phyloP scores from a whole-genome alignment of 2,329 filamentous ascomycete species.

The Pseudocercospora ulei region DNA sequence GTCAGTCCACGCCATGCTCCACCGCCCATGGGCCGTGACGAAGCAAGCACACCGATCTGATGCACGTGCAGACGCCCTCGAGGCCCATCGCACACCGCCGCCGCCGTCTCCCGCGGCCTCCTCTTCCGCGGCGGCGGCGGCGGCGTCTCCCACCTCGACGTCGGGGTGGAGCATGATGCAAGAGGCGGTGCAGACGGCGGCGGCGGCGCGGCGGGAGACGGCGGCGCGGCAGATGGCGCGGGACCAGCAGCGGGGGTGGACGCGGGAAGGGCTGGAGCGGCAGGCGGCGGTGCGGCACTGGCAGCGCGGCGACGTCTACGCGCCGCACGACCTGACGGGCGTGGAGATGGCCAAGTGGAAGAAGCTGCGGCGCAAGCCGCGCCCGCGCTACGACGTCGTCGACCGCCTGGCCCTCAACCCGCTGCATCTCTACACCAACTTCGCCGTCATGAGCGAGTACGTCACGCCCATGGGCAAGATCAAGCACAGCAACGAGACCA shows the following conservation, averaged over 20 bases:
- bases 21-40: background rate
- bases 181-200: slow-evolving; percentile 6
- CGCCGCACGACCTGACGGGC: slow-evolving; percentile 73
- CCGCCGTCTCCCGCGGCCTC: background rate
- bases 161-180: slow-evolving; percentile 4
- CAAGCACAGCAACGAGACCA: slow-evolving; percentile 63
- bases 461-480: slow-evolving; percentile 79
- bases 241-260: slow-evolving; percentile 27
- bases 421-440: slow-evolving; percentile 87
- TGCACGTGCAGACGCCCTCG: background rate
- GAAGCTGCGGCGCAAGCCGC: slow-evolving; percentile 45
- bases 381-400: slow-evolving; percentile 53
- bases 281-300: slow-evolving; percentile 59
- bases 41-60: background rate
- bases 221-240: slow-evolving; percentile 14
- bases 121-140: background rate
- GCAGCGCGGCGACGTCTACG: slow-evolving; percentile 73
- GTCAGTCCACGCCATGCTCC: slow-evolving; percentile 13
- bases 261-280: slow-evolving; percentile 45
- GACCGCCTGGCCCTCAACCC: slow-evolving; percentile 73
- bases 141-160: background rate
- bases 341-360: slow-evolving; percentile 76
- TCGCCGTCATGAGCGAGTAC: slow-evolving; percentile 80
- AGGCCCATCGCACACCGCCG: background rate
- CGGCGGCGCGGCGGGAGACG: slow-evolving; percentile 5